Conservation (phyloP, 75 land plant genomes). For the Cunninghamia lanceolata region DNA sequence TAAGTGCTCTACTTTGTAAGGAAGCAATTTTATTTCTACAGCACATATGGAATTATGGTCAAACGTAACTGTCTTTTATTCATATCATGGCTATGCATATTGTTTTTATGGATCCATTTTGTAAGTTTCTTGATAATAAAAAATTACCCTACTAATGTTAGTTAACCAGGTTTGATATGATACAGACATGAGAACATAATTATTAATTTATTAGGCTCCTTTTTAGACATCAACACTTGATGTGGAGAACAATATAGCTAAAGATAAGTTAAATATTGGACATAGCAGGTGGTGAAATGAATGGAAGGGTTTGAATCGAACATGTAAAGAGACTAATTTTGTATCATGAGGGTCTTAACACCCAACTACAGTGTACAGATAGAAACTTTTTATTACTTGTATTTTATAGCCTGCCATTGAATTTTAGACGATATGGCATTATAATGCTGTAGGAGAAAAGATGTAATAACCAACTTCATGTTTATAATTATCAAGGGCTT, state of each 20-base stretch:
- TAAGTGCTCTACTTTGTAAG: conserved; percentile 34
- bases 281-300: background rate
- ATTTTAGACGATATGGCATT: background rate
- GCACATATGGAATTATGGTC: background rate
- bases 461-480: background rate
- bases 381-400: no score
- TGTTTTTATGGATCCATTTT: background rate
- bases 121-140: background rate
- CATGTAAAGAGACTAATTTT: no score
- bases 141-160: background rate
- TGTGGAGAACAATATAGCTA: background rate
- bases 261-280: background rate
- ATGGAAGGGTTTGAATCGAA: background rate
- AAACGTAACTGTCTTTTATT: background rate
- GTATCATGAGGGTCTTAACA: no score
- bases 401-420: no score
- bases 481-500: background rate
- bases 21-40: background rate
- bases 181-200: background rate
- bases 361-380: no score
- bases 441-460: no score
- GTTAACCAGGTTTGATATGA: background rate
- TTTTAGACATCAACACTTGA: background rate
- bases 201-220: background rate
- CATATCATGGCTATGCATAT: background rate